Base-by-base conservation (phyloP, 1,139 yeast species). In the Scheffersomyces segobiensis region DNA sequence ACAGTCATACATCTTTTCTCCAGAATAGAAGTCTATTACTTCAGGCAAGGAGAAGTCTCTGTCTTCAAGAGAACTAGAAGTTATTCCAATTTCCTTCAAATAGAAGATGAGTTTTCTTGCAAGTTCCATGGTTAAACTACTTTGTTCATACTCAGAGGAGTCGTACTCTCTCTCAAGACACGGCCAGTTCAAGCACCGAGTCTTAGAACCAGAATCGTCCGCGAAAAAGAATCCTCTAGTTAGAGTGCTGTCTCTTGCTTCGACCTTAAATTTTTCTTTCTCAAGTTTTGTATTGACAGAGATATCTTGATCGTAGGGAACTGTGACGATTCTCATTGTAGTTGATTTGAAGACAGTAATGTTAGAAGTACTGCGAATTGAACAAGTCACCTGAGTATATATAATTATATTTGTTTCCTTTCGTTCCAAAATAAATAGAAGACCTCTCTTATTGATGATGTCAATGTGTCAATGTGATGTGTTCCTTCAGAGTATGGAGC, bases 11-110 rank as follows among this genome's bases (percentile, higher is more conserved):
- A 51, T 53, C 42, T 53, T 56, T 20, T 21, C 24, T 48, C 24
- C 50, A 48, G 50, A 26, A 32, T 32, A 32, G 12, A 12, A 32
- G 42, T 32, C 42, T 32, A 32, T 32, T 32, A 32, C 42, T 10
- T 48, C 50, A 1, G 21, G 26, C n/a, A 48, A 17, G 2, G 24
- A 20, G 18, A 48, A 20, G 21, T 54, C 59, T n/a, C 42, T 22
- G 6, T 53, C 26, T 8, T 53, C 54, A 20, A 59, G 49, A 5
- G 56, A 57, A 19, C 57, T 53, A 6, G 55, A 49, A n/a, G 56
- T 57, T 6, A 59, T n/a, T 5, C 57, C 61, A 12, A 59, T 46
- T 42, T 59, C 61, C 21, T 57, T 57, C 50, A 57, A 53, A 39
- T 55, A 54, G 32, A 46, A 47, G 6, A 59, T 52, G 12, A 59